Conservation (phyloP, 805 yeast species). For the Yarrowia phangngaensis region DNA sequence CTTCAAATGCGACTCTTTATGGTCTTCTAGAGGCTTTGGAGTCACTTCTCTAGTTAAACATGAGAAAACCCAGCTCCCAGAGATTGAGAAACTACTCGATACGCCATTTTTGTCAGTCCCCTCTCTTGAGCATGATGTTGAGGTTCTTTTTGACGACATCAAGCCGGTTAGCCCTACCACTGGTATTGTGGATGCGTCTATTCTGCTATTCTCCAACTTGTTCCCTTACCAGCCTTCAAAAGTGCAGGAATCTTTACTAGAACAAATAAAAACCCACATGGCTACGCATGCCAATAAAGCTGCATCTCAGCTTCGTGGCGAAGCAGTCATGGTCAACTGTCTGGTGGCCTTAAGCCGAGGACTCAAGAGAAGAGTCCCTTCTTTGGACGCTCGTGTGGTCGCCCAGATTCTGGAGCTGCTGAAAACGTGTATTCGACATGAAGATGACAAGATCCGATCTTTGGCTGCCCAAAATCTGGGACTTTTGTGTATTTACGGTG, state of each 20-base stretch:
- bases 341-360: constrained; percentile 61
- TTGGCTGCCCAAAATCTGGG: constrained; percentile 60
- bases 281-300: constrained; percentile 27
- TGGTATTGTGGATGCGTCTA: constrained; percentile 67
- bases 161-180: constrained; percentile 41
- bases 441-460: constrained; percentile 44
- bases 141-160: constrained; percentile 28
- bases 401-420: constrained; percentile 51
- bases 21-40: constrained; percentile 19
- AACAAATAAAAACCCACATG: constrained; percentile 60
- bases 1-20: constrained; percentile 13
- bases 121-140: constrained; percentile 25
- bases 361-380: constrained; percentile 33
- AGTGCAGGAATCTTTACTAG: constrained; percentile 84
- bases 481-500: constrained; percentile 41
- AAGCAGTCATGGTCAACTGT: constrained; percentile 58
- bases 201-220: constrained; percentile 66
- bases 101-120: constrained; percentile 34
- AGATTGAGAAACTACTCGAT: constrained; percentile 43
- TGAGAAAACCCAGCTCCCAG: constrained; percentile 36
- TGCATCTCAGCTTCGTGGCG: constrained; percentile 29
- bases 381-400: constrained; percentile 41
- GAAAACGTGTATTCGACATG: constrained; percentile 43
- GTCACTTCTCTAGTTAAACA: constrained; percentile 31
- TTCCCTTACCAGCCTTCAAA: constrained; percentile 70